Base-by-base conservation (phyloP, 352 stramenopile genomes). In the Pythium dissotocum region DNA sequence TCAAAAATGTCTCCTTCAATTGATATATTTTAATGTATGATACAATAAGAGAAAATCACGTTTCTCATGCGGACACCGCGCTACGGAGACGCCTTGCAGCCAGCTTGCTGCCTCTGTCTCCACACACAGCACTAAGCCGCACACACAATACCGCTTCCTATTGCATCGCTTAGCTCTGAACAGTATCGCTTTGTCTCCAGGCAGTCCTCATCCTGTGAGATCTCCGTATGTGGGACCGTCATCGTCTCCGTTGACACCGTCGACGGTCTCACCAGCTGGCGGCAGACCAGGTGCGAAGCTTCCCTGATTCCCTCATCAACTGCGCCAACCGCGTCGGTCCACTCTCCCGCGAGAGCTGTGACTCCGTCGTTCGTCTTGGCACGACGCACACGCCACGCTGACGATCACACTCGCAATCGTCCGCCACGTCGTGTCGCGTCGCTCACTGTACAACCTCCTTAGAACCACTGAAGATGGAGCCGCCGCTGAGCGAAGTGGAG, bases 401-500 rank as follows among this genome's bases (percentile, higher is more conserved):
- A 44, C 38, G 38, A 44, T 44, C 38, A 44, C 38, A 44, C 3
- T 18, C 38, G 38, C 16, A 10, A 6, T 13, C 38, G 38, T 18
- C 38, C 38, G 9, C 5, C 38, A 44, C 35, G 35, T 40, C 35
- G 10, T 4, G 10, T 40, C 35, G 10, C 35, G 35, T 40, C 8
- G 35, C 8, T 14, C 35, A 30, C 6, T 40, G 38, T 5, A 44
- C 38, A 44, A 5, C 38, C 28, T 30, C 28, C 28, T 30, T 30
- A 3, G 28, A 30, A 30, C 28, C 28, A 30, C 28, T 3, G 28
- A 30, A 30, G 28, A 60, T 60, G 54, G 54, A 60, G 54, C 16
- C 54, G 54, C 16, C 54, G 4, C 33, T 58, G 16, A 46, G 28
- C 30, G 65, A 61, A 32, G 58, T 71, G 24, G 65, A 71, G 52